phyloP scores from a whole-genome alignment of 768 basidiomycete genomes.

The Lentinula edodes region DNA sequence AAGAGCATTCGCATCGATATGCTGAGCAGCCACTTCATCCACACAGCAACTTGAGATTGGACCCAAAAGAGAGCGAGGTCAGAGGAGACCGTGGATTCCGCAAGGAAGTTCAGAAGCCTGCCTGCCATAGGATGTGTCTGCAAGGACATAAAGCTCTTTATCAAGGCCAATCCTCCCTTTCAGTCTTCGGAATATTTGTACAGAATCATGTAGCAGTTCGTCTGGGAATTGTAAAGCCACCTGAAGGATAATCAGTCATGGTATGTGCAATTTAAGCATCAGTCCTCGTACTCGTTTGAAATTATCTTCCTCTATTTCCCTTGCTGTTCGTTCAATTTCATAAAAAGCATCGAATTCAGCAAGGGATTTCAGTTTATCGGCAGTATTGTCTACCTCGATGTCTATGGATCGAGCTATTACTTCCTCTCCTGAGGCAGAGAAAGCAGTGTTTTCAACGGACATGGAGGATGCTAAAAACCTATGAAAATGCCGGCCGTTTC shows the following conservation, averaged over 20 bases:
- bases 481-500: background rate
- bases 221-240: slow-evolving; percentile 96
- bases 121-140: slow-evolving; percentile 98
- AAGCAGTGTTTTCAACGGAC: slow-evolving; percentile 22
- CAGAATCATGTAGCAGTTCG: slow-evolving; percentile 81
- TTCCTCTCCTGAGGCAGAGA: slow-evolving; percentile 58
- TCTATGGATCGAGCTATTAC: slow-evolving; percentile 54
- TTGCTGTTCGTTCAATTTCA: slow-evolving; percentile 64
- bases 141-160: slow-evolving; percentile 81
- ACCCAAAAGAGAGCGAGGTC: background rate
- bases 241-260: slow-evolving; percentile 26
- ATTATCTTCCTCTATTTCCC: slow-evolving; percentile 52
- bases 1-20: slow-evolving; percentile 85
- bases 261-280: background rate
- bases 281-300: slow-evolving; percentile 60
- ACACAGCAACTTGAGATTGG: slow-evolving; percentile 77
- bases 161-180: slow-evolving; percentile 39
- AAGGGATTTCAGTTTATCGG: slow-evolving; percentile 21
- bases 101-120: slow-evolving; percentile 17
- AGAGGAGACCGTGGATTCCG: background rate
- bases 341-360: slow-evolving; percentile 60
- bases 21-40: slow-evolving; percentile 92
- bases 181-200: slow-evolving; percentile 71
- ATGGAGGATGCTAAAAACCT: background rate
- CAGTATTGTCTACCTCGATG: slow-evolving; percentile 33